A percentile compares a stretch with the other conserved stretches of the same genome.
Conservation (phyloP, 2,329 filamentous ascomycete species). For the Tolypocladium inflatum region DNA sequence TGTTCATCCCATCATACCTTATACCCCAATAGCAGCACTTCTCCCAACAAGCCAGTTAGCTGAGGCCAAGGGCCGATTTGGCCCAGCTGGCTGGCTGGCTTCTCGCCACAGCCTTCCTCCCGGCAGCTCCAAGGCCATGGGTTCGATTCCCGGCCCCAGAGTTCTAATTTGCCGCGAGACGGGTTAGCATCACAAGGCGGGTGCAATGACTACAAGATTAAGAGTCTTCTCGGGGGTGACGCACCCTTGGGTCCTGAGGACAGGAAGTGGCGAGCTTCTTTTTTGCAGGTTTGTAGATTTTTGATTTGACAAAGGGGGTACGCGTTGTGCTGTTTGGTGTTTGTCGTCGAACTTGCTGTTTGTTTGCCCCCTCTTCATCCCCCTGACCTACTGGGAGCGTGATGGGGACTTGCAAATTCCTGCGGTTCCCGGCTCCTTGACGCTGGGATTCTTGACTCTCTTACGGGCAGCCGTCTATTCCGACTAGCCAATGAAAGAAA, state of each 20-base stretch:
- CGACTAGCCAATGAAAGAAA: too few species aligned
- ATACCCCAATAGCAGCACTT: neutral
- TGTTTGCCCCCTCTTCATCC: neutral
- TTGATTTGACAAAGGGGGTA: neutral
- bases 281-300: neutral
- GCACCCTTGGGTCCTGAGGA: neutral
- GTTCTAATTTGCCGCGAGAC: neutral
- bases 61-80: neutral
- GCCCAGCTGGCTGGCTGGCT: neutral
- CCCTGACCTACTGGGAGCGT: too few species aligned
- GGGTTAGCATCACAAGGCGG: neutral
- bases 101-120: neutral
- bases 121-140: neutral
- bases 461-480: neutral
- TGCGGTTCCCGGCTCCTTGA: too few species aligned
- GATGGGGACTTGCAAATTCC: too few species aligned
- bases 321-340: neutral
- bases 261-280: neutral
- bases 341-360: neutral
- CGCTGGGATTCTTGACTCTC: neutral
- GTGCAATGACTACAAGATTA: neutral
- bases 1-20: neutral
- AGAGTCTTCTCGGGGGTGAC: neutral
- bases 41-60: neutral
- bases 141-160: neutral